Percentiles rank a stretch among this genome's conserved stretches.
phyloP scores from a whole-genome alignment of 805 yeast genomes.

The Blastobotrys americana region DNA sequence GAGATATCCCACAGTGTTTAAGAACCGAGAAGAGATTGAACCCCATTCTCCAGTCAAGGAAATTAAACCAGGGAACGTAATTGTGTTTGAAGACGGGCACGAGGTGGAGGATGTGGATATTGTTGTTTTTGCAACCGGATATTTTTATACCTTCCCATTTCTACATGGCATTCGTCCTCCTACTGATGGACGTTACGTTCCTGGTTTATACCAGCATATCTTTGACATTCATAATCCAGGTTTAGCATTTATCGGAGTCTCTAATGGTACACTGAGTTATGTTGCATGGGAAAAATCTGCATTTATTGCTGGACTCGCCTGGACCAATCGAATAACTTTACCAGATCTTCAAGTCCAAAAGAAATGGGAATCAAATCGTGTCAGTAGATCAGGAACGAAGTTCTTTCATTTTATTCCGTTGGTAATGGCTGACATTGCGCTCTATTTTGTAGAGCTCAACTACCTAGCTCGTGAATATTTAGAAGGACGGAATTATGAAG shows the following conservation, averaged over 20 bases:
- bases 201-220: slow-evolving; percentile 10
- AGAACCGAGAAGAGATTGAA: background rate
- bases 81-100: slow-evolving; percentile 7
- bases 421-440: slow-evolving; percentile 1
- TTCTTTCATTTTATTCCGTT: slow-evolving; percentile 4
- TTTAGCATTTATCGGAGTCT: slow-evolving; percentile 8
- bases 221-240: slow-evolving; percentile 9
- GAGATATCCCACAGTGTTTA: background rate
- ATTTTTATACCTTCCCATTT: slow-evolving; percentile 10
- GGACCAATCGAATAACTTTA: slow-evolving; percentile 4
- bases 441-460: slow-evolving; percentile 5
- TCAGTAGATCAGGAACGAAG: background rate
- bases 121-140: slow-evolving; percentile 11
- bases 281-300: slow-evolving; percentile 10
- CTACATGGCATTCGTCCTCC: slow-evolving; percentile 1
- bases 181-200: slow-evolving; percentile 6
- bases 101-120: slow-evolving; percentile 3
- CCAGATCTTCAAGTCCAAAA: slow-evolving; percentile 5
- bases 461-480: slow-evolving; percentile 6
- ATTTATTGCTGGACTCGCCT: slow-evolving; percentile 5
- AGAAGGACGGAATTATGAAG: slow-evolving; percentile 4
- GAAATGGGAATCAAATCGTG: slow-evolving; percentile 9
- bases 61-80: background rate
- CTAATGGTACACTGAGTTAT: slow-evolving; percentile 7
- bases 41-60: background rate